Percentiles rank a stretch among this genome's conserved stretches.
Evolutionary conservation across 345 rosid genomes (phyloP).

Genomic region (Eucalyptus erythrocorys): DNA sequence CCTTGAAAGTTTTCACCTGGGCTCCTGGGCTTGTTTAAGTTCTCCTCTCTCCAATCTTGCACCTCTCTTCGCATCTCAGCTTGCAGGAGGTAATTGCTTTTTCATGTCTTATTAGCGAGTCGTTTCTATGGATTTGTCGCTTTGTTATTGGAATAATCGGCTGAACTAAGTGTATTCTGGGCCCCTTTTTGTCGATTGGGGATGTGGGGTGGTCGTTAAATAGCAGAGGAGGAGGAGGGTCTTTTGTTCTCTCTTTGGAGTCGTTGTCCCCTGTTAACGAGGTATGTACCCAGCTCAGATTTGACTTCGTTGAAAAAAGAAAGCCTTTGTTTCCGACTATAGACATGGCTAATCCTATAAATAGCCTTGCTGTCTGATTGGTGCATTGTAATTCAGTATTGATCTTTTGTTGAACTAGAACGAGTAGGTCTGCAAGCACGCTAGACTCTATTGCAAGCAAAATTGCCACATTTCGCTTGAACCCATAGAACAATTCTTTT

Average conservation of each 20-base stretch:
- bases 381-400: too few species aligned
- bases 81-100: fast-evolving
- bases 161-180: background rate
- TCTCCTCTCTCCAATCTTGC: too few species aligned
- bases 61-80: background rate
- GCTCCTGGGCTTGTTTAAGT: fast-evolving
- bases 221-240: background rate
- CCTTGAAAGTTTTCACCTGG: too few species aligned
- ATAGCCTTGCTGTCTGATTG: too few species aligned
- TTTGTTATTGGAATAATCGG: background rate
- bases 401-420: too few species aligned
- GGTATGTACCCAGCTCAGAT: background rate
- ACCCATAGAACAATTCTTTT: too few species aligned
- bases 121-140: fast-evolving
- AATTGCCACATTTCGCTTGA: too few species aligned
- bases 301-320: too few species aligned
- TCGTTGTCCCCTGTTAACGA: fast-evolving
- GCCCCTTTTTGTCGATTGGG: background rate
- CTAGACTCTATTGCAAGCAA: too few species aligned
- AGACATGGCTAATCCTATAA: too few species aligned
- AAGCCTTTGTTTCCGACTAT: too few species aligned
- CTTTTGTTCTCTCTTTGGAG: background rate
- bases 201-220: background rate
- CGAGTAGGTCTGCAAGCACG: too few species aligned
- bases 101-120: background rate